These are phyloP conservation scores for Capsicum baccatum DNA, from an alignment of 257 asterid genomes.

Conservation along the genomic window DNA sequence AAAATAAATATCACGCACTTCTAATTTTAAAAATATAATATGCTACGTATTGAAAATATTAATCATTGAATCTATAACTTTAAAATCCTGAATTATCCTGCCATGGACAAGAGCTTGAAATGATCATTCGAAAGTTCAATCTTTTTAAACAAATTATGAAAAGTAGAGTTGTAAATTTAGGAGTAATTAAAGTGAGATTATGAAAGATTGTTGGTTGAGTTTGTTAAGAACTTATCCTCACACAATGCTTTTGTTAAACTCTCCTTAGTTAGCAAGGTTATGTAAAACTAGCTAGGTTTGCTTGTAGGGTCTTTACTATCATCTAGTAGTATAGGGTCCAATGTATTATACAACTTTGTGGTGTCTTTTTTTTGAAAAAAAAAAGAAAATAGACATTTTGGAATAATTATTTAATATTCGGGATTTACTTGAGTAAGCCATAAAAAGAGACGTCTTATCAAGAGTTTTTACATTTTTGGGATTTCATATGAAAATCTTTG, in stretches of 20 bases:
- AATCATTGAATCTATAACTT: background rate
- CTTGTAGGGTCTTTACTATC: no score
- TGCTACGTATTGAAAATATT: background rate
- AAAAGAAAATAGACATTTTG: background rate
- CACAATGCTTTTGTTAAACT: background rate
- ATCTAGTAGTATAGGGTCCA: background rate
- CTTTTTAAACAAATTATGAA: background rate
- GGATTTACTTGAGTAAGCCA: background rate
- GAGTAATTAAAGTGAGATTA: background rate
- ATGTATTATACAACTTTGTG: background rate
- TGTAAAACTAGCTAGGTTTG: background rate
- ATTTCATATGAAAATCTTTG: background rate
- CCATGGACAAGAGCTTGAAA: background rate
- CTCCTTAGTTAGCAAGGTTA: background rate
- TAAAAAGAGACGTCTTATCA: background rate
- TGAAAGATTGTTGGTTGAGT: constrained; percentile 1
- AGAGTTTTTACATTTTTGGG: background rate
- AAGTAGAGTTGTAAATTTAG: background rate
- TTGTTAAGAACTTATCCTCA: constrained; percentile 12
- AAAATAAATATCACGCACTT: no score
- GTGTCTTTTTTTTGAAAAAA: background rate
- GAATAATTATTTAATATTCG: background rate
- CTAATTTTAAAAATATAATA: background rate
- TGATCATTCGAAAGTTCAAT: background rate
- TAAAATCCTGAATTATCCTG: background rate